phyloP scores from a whole-genome alignment of 345 rosid species.

The Salix dunnii region DNA sequence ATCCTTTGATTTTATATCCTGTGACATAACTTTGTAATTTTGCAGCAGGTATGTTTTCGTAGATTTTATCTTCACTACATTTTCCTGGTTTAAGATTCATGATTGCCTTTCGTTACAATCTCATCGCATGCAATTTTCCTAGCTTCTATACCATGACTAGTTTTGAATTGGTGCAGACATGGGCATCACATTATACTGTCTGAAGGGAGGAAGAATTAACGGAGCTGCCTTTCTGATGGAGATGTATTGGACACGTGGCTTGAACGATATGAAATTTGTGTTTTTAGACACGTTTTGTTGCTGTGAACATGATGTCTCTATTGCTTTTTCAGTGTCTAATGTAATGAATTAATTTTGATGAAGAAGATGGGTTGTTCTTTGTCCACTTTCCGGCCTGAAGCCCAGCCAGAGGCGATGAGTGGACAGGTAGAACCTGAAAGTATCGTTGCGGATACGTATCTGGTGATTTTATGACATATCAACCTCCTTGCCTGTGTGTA shows the following conservation, averaged over 20 bases:
- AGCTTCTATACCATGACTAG: not conserved
- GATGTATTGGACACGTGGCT: not conserved
- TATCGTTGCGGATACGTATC: not conserved
- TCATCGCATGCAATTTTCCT: not conserved
- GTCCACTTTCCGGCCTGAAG: not conserved
- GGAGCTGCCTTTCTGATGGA: constrained; percentile 7
- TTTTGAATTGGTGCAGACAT: constrained; percentile 48
- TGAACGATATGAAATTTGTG: not conserved
- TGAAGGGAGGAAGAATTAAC: constrained; percentile 89
- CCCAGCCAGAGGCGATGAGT: not conserved
- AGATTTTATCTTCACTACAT: not conserved
- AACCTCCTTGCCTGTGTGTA: not conserved
- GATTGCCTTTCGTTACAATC: not conserved
- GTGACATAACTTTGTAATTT: not conserved
- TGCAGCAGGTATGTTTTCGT: not conserved
- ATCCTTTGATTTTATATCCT: not conserved
- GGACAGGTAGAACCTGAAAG: not conserved
- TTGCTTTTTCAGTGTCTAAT: not conserved
- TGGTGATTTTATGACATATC: not conserved
- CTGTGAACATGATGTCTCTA: not conserved
- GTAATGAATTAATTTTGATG: not conserved
- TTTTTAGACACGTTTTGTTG: not conserved
- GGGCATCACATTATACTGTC: constrained; percentile 79
- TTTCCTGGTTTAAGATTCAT: not conserved
- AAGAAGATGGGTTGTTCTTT: not conserved